Conservation (phyloP, 495 filamentous ascomycete species). For the Chaetomium tenue region DNA sequence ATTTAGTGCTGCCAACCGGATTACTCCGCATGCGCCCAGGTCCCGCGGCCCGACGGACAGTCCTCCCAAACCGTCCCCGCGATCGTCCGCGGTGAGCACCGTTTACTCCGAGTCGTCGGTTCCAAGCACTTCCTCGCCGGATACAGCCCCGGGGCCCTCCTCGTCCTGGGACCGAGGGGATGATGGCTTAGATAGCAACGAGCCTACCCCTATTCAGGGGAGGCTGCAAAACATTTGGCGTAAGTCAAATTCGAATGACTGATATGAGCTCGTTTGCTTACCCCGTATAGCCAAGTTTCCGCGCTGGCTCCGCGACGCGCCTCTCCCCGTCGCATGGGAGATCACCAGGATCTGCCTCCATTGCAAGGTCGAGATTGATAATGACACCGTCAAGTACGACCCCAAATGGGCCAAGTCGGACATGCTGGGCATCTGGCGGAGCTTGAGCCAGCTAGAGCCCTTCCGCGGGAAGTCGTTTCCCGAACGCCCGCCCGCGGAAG, state of each 20-base stretch:
- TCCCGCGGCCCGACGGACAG: background rate
- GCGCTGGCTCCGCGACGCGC: conserved; percentile 36
- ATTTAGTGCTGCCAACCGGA: background rate
- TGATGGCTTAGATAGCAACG: background rate
- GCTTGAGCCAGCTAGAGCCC: conserved; percentile 32
- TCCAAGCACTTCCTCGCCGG: background rate
- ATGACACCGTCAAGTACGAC: conserved; percentile 36
- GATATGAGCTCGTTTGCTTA: conserved; percentile 5
- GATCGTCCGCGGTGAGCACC: background rate
- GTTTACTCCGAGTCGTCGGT: background rate
- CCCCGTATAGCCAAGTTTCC: conserved; percentile 38
- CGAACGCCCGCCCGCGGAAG: conserved; percentile 37
- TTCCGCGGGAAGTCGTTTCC: conserved; percentile 46
- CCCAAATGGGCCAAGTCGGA: conserved; percentile 38
- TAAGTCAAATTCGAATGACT: conserved; percentile 13
- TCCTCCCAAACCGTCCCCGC: background rate
- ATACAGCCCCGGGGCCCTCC: background rate
- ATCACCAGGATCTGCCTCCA: conserved; percentile 45
- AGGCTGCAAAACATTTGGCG: conserved; percentile 37
- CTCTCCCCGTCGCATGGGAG: conserved; percentile 49
- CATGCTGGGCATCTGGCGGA: conserved; percentile 36
- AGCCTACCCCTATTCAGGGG: conserved; percentile 2
- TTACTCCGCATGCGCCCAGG: background rate
- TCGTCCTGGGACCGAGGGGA: background rate
- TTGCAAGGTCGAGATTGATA: conserved; percentile 40